Percentiles rank a stretch among this genome's conserved stretches.
Conservation (phyloP, 805 yeast species). For the Spathaspora arborariae region DNA sequence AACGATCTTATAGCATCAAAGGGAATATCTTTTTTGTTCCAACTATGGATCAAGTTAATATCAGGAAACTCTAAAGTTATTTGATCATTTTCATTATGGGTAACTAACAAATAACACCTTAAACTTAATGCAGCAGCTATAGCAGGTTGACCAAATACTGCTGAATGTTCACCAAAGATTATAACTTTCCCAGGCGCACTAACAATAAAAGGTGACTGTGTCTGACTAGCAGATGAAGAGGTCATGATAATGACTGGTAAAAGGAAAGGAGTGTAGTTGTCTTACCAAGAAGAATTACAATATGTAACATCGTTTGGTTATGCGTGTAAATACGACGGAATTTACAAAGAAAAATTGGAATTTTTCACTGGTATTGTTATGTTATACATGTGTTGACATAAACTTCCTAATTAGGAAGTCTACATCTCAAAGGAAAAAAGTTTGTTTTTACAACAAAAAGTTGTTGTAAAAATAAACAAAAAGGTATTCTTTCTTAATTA, state of each 20-base stretch:
- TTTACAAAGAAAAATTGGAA: neutral
- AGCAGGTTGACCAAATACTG: slow-evolving; percentile 90
- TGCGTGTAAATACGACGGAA: neutral
- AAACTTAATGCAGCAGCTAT: slow-evolving; percentile 92
- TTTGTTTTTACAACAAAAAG: neutral
- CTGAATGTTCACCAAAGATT: slow-evolving; percentile 95
- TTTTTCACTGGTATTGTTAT: neutral
- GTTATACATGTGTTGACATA: neutral
- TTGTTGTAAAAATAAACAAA: neutral
- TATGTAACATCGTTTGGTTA: neutral
- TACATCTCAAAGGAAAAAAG: neutral
- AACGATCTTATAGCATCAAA: slow-evolving; percentile 41
- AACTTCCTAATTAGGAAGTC: slow-evolving; percentile 16
- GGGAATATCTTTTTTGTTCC: slow-evolving; percentile 63
- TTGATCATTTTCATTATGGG: slow-evolving; percentile 40
- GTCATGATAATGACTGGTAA: neutral
- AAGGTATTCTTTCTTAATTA: neutral
- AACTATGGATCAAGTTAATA: slow-evolving; percentile 58
- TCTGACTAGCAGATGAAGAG: neutral
- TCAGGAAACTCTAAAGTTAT: slow-evolving; percentile 79
- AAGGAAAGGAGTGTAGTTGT: neutral
- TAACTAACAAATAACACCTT: slow-evolving; percentile 74
- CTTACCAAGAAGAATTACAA: neutral
- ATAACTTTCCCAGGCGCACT: slow-evolving; percentile 98
- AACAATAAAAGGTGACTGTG: slow-evolving; percentile 54